Evolutionary conservation across 129 eudicot genomes (phyloP).

Genomic region (Rutidosis leptorrhynchoides): DNA sequence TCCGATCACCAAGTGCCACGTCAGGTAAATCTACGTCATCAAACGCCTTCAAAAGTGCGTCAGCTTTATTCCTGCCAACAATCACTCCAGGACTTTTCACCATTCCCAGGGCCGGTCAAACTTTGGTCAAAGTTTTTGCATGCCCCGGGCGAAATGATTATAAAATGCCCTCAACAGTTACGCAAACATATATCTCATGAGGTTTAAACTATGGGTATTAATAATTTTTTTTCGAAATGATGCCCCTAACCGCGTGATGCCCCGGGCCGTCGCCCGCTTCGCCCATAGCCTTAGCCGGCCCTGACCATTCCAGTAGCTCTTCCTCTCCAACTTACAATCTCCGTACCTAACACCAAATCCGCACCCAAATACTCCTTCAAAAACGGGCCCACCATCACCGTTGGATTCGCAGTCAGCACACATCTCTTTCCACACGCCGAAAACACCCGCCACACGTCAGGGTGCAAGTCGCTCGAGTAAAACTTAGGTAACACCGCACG

Average conservation of each 20-base stretch:
- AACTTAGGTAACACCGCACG: constrained; percentile 64
- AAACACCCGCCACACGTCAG: constrained; percentile 66
- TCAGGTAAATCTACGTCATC: constrained; percentile 29
- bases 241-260: too few species aligned
- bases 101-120: too few species aligned
- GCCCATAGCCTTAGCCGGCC: too few species aligned
- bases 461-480: constrained; percentile 57
- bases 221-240: too few species aligned
- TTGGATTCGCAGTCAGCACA: constrained; percentile 66
- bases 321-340: constrained; percentile 41
- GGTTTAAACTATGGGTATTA: too few species aligned
- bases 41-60: constrained; percentile 49
- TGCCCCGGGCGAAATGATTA: too few species aligned
- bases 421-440: constrained; percentile 58
- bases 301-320: constrained; percentile 67
- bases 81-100: constrained; percentile 49
- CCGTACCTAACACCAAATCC: constrained; percentile 68
- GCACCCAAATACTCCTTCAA: constrained; percentile 56
- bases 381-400: constrained; percentile 66
- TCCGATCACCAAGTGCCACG: constrained; percentile 60
- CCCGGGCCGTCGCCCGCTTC: too few species aligned
- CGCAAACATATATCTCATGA: too few species aligned
- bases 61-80: constrained; percentile 55
- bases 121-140: too few species aligned
- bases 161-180: too few species aligned